Base-by-base conservation (phyloP, 108 stramenopile species). In the Heterococcus sp. region DNA sequence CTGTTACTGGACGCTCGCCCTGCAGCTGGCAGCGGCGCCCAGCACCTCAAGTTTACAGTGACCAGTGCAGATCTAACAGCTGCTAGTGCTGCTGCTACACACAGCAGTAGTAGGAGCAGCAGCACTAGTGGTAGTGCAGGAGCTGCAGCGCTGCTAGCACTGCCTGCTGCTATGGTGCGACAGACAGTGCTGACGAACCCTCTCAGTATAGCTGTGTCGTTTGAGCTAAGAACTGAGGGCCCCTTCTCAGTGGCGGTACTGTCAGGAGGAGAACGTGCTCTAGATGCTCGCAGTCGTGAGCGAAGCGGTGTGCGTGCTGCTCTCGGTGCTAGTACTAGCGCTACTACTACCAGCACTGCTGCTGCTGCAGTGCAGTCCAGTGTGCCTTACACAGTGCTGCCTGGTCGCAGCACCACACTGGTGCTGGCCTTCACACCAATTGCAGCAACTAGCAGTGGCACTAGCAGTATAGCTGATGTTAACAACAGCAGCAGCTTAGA, bases 391-490 rank as follows among this genome's bases (percentile, higher is more conserved):
- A 36, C 33, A 27, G 72, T 81, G 1, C 37, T 81, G 65, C 79
- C 79, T 0, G 79, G 79, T 8, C 79, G 72, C 32, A 73, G 72
- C 38, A 32, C 34, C 0, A 37, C 72, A 35, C 65, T 81, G 35
- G 79, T 73, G 65, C 37, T 72, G 2, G 65, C 65, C 2, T 81
- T 81, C 33, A 0, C 65, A 8, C 79, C 79, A 3, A 35, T 35
- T n/a, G n/a, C n/a, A n/a, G n/a, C n/a, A n/a, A n/a, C n/a, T n/a
- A n/a, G n/a, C n/a, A n/a, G n/a, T n/a, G n/a, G n/a, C n/a, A n/a
- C n/a, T n/a, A n/a, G n/a, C n/a, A n/a, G n/a, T n/a, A n/a, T n/a
- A n/a, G n/a, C n/a, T n/a, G n/a, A n/a, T n/a, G n/a, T n/a, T n/a
- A n/a, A n/a, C n/a, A n/a, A n/a, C n/a, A n/a, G n/a, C n/a, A n/a